A percentile compares a stretch with the other conserved stretches of the same genome.
Conservation (phyloP, 2,329 filamentous ascomycete species). For the Blumeriella jaapii region DNA sequence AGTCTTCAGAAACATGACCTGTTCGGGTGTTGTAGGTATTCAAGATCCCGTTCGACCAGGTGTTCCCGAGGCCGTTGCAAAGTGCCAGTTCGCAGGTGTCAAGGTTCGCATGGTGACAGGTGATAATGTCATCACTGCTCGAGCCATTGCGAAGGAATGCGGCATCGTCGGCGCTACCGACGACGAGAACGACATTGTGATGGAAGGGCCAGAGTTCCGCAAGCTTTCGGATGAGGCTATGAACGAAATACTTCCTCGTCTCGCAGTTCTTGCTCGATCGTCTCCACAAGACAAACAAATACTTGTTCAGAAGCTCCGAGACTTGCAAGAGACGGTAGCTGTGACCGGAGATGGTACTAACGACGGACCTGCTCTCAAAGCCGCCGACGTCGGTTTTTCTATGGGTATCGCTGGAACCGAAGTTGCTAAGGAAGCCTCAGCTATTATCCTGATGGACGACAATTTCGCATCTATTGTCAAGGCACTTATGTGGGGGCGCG, state of each 20-base stretch:
- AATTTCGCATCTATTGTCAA: conserved; percentile 53
- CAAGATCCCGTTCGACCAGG: conserved; percentile 60
- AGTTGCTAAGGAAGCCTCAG: conserved; percentile 49
- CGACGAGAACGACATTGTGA: conserved; percentile 41
- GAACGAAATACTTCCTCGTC: conserved; percentile 44
- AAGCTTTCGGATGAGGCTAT: conserved; percentile 47
- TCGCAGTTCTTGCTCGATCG: conserved; percentile 56
- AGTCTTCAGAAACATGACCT: conserved; percentile 60
- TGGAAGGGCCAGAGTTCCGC: conserved; percentile 59
- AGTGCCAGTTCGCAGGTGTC: conserved; percentile 57
- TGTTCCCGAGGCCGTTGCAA: conserved; percentile 54
- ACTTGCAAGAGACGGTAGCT: conserved; percentile 53
- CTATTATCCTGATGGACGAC: conserved; percentile 51
- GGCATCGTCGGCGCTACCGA: conserved; percentile 38
- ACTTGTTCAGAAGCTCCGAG: conserved; percentile 50
- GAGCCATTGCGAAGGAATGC: conserved; percentile 62
- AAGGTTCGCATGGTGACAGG: conserved; percentile 65
- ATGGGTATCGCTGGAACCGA: conserved; percentile 58
- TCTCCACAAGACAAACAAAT: conserved; percentile 58
- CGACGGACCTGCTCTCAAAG: conserved; percentile 53
- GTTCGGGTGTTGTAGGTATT: conserved; percentile 61
- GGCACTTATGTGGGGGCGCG: conserved; percentile 49
- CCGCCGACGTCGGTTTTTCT: conserved; percentile 55
- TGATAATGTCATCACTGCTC: conserved; percentile 60
- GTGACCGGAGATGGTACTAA: conserved; percentile 58